These are phyloP conservation scores for Blastobotrys muscicola DNA, from an alignment of 805 yeast species.

Conservation along the genomic window DNA sequence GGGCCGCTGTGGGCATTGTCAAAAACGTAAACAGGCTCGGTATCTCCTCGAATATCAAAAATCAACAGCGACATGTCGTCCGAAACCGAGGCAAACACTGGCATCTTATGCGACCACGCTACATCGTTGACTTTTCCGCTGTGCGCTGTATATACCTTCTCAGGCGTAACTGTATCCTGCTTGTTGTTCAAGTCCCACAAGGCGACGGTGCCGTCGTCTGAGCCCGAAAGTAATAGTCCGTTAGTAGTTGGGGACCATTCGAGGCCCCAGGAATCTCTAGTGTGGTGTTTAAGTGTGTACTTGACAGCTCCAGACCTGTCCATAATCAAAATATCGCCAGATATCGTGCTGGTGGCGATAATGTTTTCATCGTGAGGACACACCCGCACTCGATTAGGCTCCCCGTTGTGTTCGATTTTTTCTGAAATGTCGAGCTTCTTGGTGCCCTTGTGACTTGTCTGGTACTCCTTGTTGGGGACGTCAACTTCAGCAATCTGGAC, in stretches of 20 bases:
- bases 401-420: constrained; percentile 57
- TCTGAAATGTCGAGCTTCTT: constrained; percentile 32
- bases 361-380: constrained; percentile 39
- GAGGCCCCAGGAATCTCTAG: constrained; percentile 58
- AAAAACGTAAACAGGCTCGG: constrained; percentile 33
- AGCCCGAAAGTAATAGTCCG: constrained; percentile 51
- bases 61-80: constrained; percentile 59
- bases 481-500: constrained; percentile 32
- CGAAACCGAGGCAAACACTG: constrained; percentile 59
- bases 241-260: constrained; percentile 47
- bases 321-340: constrained; percentile 28
- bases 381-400: constrained; percentile 52
- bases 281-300: constrained; percentile 33
- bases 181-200: constrained; percentile 55
- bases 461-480: constrained; percentile 22
- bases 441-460: constrained; percentile 2
- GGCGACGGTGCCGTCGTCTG: constrained; percentile 62
- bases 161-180: neutral
- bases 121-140: constrained; percentile 56
- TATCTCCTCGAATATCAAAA: constrained; percentile 49
- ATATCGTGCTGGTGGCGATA: constrained; percentile 45
- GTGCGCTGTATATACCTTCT: constrained; percentile 28
- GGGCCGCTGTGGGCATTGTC: constrained; percentile 26
- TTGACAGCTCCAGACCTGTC: constrained; percentile 32
- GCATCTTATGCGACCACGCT: constrained; percentile 40